These are phyloP conservation scores for Isoetes engelmannii DNA, from an alignment of 83 land plant genomes.

Conservation along the genomic window DNA sequence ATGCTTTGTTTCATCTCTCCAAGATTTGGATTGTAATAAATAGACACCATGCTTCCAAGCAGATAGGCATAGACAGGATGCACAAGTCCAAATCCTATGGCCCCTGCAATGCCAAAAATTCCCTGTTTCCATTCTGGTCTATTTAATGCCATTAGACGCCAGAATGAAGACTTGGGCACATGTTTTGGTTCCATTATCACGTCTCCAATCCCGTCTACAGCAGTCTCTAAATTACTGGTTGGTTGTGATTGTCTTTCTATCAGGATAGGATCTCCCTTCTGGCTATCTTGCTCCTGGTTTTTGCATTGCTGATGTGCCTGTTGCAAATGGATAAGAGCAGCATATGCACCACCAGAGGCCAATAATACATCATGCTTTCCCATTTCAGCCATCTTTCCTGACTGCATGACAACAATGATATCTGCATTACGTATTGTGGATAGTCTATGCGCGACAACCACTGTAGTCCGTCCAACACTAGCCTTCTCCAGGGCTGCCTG, in stretches of 20 bases:
- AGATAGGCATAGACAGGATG: not conserved
- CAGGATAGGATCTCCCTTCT: not conserved
- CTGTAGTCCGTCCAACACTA: not conserved
- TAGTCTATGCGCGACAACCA: not conserved
- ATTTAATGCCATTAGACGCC: not conserved
- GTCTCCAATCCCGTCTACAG: too few relatives aligned
- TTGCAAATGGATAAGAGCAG: slow-evolving; percentile 16
- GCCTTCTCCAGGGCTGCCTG: not conserved
- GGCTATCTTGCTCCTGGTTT: not conserved
- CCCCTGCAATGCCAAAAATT: not conserved
- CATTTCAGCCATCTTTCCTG: slow-evolving; percentile 15
- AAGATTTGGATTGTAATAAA: slow-evolving; percentile 44
- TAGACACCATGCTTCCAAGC: slow-evolving; percentile 18
- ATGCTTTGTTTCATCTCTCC: slow-evolving; percentile 40
- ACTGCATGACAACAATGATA: not conserved
- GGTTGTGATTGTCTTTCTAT: not conserved
- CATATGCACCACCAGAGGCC: slow-evolving; percentile 19
- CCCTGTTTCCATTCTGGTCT: slow-evolving; percentile 2
- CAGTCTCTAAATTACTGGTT: too few relatives aligned
- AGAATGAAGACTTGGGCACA: not conserved
- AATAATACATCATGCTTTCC: slow-evolving; percentile 22
- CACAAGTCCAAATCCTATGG: not conserved
- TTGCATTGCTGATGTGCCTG: slow-evolving; percentile 14
- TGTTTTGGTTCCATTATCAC: too few relatives aligned
- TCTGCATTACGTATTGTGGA: not conserved